Base-by-base conservation (phyloP, 495 filamentous ascomycete species). In the Podospora anserina region DNA sequence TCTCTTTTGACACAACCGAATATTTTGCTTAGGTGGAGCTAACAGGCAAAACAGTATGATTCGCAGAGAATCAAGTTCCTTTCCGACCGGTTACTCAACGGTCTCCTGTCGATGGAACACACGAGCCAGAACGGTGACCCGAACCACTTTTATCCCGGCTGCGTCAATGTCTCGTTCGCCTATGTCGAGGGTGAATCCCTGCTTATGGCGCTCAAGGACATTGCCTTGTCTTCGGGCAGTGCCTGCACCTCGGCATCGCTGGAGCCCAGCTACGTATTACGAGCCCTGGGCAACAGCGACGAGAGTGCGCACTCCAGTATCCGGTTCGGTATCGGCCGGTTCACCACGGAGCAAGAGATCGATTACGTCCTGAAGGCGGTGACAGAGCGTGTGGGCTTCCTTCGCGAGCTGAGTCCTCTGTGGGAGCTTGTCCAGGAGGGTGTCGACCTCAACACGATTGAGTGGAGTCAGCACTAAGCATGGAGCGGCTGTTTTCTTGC, bases 401-500 rank as follows among this genome's bases (percentile, higher is more conserved):
- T 99, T 74, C 86, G 95, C 72, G 95, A 99, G 83, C 84, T 99
- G 76, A 97, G 93, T 78, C 95, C 95, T 64, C 80, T 99, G 71
- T 99, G 95, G 95, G 95, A 99, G 81, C 79, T 99, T 68, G 95
- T 99, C 15, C 96, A 99, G 80, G 96, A 98, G 79, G 95, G 95
- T 2, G 85, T 98, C 71, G 95, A 95, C 71, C 80, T 99, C 76
- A 93, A 94, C 79, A 97, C 91, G 64, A 99, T 99, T 76, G 89
- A 99, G 81, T 99, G 95, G 95, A 95, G 90, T 72, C 92, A 96
- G 81, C 96, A 97, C 78, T 97, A 73, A 85, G 72, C 49, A 18
- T 63, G 11, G 49, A 20, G 13, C 19, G 9, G 13, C 58, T 27
- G 18, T 18, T 39, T 61, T 28, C 1, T 19, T 32, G 28, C 13